Evolutionary conservation across 73 alveolate genomes (phyloP), one percentile per base, ranked within the genome.

Genomic region (Breviolum minutum): DNA sequence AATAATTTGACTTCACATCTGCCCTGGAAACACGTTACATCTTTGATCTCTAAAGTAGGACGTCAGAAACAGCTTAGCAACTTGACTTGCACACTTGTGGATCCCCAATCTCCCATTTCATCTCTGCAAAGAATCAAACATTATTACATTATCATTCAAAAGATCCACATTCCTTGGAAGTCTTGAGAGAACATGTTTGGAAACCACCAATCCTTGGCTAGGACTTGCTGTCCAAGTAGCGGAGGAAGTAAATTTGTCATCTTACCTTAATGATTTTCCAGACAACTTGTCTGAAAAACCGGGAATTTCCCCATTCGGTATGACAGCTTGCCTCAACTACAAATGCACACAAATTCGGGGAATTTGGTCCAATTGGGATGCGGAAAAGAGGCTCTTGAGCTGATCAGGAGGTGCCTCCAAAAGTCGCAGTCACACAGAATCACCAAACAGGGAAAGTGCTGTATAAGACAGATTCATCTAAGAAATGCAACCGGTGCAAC

Each of bases 231-330:
- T 16, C 69, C 86, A n/a, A 27, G 89, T 7, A 2, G 64, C 98
- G 98, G 87, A 16, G 98, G 98, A 63, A 92, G 98, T 40, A 92
- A 66, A 30, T 92, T 92, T 68, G 98, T 92, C 98, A 92, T 80
- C 90, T 92, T 92, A 89, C 98, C 98, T 92, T 32, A 27, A 26
- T 68, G 77, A 68, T 68, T 68, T 68, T 68, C 8, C 8, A 68
- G 77, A 14, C 24, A 12, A 68, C 19, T 80, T 20, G 22, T 30
- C 62, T 79, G 27, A 6, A 14, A 29, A 6, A 27, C 66, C 62
- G 5, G 19, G 22, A 22, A n/a, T 77, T 7, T 27, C 40, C 89
- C 29, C 32, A n/a, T 40, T 81, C 17, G 71, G 71, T 40, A 13
- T 77, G 86, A 20, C 24, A 73, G 27, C 12, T 40, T 40, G 54